Conservation (phyloP, 116 monocot genomes). For the Zostera marina region DNA sequence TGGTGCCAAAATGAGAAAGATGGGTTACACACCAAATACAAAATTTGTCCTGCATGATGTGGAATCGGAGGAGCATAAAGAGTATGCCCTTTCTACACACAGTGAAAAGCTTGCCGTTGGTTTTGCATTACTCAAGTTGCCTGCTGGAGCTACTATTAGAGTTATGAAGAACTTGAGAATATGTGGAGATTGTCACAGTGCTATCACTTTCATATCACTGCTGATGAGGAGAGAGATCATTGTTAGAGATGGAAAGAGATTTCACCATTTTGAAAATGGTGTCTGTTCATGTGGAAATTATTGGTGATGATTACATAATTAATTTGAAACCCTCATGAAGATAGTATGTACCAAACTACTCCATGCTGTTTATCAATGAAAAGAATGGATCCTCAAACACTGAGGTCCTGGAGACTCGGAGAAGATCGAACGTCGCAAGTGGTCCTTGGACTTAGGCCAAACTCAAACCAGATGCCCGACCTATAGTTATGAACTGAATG, state of each 20-base stretch:
- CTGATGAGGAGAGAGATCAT: conserved; percentile 38
- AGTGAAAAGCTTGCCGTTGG: conserved; percentile 65
- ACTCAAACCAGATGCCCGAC: too few species aligned
- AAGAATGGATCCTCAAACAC: too few species aligned
- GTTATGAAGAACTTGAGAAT: conserved; percentile 68
- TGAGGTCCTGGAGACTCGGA: too few species aligned
- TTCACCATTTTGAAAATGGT: conserved; percentile 59
- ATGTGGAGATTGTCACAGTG: conserved; percentile 58
- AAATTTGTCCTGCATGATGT: conserved; percentile 56
- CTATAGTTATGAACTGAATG: too few species aligned
- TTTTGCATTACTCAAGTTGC: conserved; percentile 46
- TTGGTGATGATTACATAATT: conserved; percentile 20
- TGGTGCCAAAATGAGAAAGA: conserved; percentile 54
- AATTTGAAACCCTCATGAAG: too few species aligned
- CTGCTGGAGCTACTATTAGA: conserved; percentile 31
- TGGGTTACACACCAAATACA: conserved; percentile 48
- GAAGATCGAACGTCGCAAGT: too few species aligned
- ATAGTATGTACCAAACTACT: too few species aligned
- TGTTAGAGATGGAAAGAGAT: conserved; percentile 58
- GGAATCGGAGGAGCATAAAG: conserved; percentile 32
- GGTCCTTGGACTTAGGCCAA: too few species aligned
- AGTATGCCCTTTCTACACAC: conserved; percentile 37
- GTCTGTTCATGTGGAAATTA: conserved; percentile 58
- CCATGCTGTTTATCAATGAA: too few species aligned
- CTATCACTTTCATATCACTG: conserved; percentile 49